phyloP scores from a whole-genome alignment of 2,329 filamentous ascomycete species.

The Fusarium chlamydosporum region DNA sequence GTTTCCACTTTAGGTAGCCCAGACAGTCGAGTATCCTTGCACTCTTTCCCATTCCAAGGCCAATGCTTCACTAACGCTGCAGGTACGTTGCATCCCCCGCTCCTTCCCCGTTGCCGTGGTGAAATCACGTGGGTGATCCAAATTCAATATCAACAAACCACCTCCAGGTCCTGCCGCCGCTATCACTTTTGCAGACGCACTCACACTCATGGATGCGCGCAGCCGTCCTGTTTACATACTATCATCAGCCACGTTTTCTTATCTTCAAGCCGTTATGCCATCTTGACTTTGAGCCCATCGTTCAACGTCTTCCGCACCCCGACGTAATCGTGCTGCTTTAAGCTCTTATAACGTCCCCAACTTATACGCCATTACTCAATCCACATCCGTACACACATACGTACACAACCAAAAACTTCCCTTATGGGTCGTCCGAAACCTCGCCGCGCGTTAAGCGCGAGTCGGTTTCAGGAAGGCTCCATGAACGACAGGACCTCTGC shows the following conservation, averaged over 20 bases:
- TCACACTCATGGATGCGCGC: neutral
- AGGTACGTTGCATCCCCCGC: slow-evolving; percentile 44
- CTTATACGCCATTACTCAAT: slow-evolving; percentile 14
- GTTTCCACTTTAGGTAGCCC: slow-evolving; percentile 34
- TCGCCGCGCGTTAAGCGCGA: slow-evolving; percentile 56
- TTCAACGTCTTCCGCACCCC: slow-evolving; percentile 24
- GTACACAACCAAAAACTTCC: slow-evolving; percentile 12
- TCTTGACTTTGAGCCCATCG: slow-evolving; percentile 13
- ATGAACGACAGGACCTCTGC: slow-evolving; percentile 86
- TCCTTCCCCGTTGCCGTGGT: slow-evolving; percentile 53
- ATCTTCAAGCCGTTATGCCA: slow-evolving; percentile 19
- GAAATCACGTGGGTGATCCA: slow-evolving; percentile 51
- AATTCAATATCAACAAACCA: slow-evolving; percentile 49
- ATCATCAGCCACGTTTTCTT: slow-evolving; percentile 29
- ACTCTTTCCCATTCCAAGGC: slow-evolving; percentile 37
- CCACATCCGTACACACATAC: slow-evolving; percentile 25
- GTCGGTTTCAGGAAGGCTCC: slow-evolving; percentile 82
- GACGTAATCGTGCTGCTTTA: slow-evolving; percentile 32
- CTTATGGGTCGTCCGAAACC: slow-evolving; percentile 52
- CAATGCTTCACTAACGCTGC: slow-evolving; percentile 42
- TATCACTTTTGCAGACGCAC: slow-evolving; percentile 17
- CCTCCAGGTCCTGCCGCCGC: slow-evolving; percentile 19
- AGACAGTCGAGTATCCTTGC: slow-evolving; percentile 26
- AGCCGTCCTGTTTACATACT: slow-evolving; percentile 25
- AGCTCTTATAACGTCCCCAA: slow-evolving; percentile 11